Base-by-base conservation (phyloP, 2,329 filamentous ascomycete genomes). In the Phyllosticta capitalensis region DNA sequence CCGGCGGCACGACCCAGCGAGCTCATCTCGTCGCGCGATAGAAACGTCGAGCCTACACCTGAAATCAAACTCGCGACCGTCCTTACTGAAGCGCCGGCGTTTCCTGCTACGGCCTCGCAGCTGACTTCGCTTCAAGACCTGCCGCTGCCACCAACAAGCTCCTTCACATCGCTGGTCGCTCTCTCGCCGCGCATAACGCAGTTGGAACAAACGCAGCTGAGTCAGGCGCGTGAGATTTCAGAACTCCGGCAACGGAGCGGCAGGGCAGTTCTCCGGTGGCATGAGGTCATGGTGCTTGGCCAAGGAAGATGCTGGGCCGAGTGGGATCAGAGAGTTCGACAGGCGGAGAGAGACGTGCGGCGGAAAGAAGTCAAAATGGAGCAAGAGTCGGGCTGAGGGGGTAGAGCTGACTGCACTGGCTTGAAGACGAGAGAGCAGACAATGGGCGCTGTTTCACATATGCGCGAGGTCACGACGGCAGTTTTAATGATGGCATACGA, bases 261-360 rank as follows among this genome's bases (percentile, higher is more conserved):
- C 71, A 65, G 72, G 53, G 53, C 76, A 10, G 71, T 77, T 59
- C 71, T 73, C 71, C 71, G 63, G 38, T 95, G 90, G 87, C 91
- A 92, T 72, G 85, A 91, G 69, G 76, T 83, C 22, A 83, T 84
- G 3, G 78, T 94, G 51, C 75, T 95, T 54, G 80, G 81, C 10
- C 83, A 83, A 65, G 86, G 86, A 0, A 82, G 84, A 65, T 81
- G 82, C 61, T 86, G 90, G 75, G 87, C 86, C 21, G 83, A 87
- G 56, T 84, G 87, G 68, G 88, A 95, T 72, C 79, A 82, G 33
- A 78, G 87, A 55, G 72, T 92, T 12, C 81, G 83, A 71, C 76
- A 79, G 62, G 81, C 84, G 7, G 89, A 94, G 74, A 80, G 83
- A 58, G 77, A 78, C 9, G 77, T 92, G 2, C 79, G 83, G 68